Conservation (phyloP, 441 rosid species). For the Melastoma candidum region DNA sequence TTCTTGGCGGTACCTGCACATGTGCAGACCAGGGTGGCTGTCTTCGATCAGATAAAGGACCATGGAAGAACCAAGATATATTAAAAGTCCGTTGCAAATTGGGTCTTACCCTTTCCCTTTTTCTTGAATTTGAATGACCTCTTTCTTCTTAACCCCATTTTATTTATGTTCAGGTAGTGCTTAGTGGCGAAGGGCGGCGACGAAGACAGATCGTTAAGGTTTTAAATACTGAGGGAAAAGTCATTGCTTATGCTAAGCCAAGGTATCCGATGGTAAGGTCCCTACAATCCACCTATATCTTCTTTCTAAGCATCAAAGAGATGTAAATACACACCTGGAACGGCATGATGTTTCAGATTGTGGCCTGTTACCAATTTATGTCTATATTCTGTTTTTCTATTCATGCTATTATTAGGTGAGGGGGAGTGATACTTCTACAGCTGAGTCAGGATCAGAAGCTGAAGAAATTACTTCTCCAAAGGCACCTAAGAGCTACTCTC, state of each 20-base stretch:
- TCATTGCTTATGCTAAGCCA: conserved; percentile 88
- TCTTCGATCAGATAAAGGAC: conserved; percentile 95
- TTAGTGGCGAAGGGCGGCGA: conserved; percentile 62
- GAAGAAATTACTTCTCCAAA: conserved; percentile 92
- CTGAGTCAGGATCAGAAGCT: conserved; percentile 98
- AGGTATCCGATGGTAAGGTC: conserved; percentile 50
- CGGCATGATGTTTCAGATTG: too few species aligned
- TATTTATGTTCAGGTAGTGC: conserved; percentile 54
- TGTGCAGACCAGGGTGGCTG: conserved; percentile 97
- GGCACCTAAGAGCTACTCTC: conserved; percentile 76
- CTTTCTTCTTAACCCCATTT: too few species aligned
- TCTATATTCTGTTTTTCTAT: too few species aligned
- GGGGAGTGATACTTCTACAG: conserved; percentile 96
- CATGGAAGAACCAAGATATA: conserved; percentile 91
- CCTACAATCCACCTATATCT: conserved; percentile 8
- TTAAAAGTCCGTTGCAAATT: conserved; percentile 50
- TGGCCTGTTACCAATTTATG: too few species aligned
- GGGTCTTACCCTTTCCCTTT: not conserved
- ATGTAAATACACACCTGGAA: too few species aligned
- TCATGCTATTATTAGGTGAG: conserved; percentile 33
- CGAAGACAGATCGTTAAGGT: conserved; percentile 89
- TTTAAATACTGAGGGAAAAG: conserved; percentile 80
- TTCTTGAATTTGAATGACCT: too few species aligned
- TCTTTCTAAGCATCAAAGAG: not conserved
- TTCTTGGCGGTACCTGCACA: conserved; percentile 85